Conservation (phyloP, 495 filamentous ascomycete species). For the Penicillium salamii region DNA sequence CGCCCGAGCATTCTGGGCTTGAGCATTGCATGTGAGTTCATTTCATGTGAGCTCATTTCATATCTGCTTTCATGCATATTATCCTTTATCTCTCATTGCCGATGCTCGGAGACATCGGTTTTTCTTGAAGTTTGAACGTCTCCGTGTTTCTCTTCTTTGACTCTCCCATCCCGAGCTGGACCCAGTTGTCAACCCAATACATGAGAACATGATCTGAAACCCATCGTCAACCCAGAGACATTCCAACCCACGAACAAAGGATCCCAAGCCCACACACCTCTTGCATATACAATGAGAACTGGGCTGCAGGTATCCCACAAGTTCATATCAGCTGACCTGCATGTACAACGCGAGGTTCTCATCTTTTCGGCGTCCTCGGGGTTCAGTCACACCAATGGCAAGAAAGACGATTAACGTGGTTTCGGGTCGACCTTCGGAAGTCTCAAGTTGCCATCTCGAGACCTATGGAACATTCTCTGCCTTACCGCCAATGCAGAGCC, state of each 20-base stretch:
- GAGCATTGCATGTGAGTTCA: neutral
- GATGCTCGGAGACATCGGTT: neutral
- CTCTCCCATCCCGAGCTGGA: too few species aligned
- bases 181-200: too few species aligned
- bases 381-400: slow-evolving; percentile 4
- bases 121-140: too few species aligned
- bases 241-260: neutral
- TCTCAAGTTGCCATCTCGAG: slow-evolving; percentile 12
- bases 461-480: slow-evolving; percentile 3
- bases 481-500: slow-evolving; percentile 13
- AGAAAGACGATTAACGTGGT: neutral
- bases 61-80: neutral
- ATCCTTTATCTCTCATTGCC: too few species aligned
- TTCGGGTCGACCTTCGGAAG: slow-evolving; percentile 4
- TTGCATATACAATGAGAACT: slow-evolving; percentile 17
- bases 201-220: too few species aligned
- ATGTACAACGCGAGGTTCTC: neutral
- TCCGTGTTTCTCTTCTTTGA: too few species aligned
- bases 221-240: neutral
- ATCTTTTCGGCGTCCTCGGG: neutral
- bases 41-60: neutral
- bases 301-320: slow-evolving; percentile 16
- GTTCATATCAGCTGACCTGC: slow-evolving; percentile 23
- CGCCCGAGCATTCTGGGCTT: neutral
- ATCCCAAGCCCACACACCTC: slow-evolving; percentile 4